Evolutionary conservation across 345 rosid species (phyloP), one percentile per base, ranked within the genome.

Genomic region (Ailanthus altissimus): DNA sequence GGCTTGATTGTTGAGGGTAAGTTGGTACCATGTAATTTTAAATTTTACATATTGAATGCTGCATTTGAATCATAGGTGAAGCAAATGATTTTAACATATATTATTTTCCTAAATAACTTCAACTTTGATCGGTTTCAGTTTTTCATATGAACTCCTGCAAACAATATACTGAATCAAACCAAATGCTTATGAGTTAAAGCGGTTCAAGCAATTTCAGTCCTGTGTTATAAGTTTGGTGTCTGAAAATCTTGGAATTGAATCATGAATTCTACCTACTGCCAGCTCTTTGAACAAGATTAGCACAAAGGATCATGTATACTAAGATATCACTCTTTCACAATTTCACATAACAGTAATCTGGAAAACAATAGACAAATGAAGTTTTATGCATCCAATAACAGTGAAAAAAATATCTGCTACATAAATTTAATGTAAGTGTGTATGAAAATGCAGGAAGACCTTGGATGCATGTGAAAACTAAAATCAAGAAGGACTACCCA

Each of bases 401-500:
- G 46, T 23, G 26, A 20, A 43, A 11, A 14, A 66, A 47, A 54
- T 32, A 25, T 2, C 42, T 0, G 15, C 58, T 65, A 38, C 16
- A 72, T 75, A 15, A 10, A 70, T 78, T 73, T 79, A 74, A 75
- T 43, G 0, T 6, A 59, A 58, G 70, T 28, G 18, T 70, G 12
- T n/a, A n/a, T 5, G 14, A 66, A 85, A 80, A 73, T 90, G 87
- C 89, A 95, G 99, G 91, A 84, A 84, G 91, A 78, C 97, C 93
- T 5, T 92, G 97, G 98, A 66, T 53, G 78, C 93, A 89, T 28
- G 98, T 92, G 77, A 90, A 87, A 86, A 70, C 85, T 38, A 93
- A 85, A 79, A 85, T 95, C 78, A 92, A 86, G 85, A 89, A 84
- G 87, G 90, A 91, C 71, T 95, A 88, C 81, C 99, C 97, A 0